These are phyloP conservation scores for Phaseolus lunatus DNA, from an alignment of 306 rosid genomes.

Conservation along the genomic window DNA sequence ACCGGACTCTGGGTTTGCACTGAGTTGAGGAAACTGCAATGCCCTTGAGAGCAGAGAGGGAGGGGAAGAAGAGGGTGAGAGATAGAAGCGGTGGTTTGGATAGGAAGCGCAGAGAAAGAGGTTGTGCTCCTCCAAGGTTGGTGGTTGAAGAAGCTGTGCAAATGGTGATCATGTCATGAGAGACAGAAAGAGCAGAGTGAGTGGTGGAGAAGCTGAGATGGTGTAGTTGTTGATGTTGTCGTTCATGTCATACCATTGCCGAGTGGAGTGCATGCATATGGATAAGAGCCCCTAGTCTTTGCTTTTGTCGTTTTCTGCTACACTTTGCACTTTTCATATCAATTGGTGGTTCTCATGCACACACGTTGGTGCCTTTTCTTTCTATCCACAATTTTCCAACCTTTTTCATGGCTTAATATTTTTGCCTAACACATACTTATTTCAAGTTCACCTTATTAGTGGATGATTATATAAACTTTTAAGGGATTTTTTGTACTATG, in stretches of 20 bases:
- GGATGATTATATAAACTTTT: too few relatives aligned
- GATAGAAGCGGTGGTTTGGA: conserved; percentile 44
- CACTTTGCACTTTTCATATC: not conserved
- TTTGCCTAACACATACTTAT: not conserved
- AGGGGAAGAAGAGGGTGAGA: conserved; percentile 29
- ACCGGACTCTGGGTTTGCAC: conserved; percentile 50
- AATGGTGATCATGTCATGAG: conserved; percentile 56
- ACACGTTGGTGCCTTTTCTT: conserved; percentile 33
- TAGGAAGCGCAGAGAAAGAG: conserved; percentile 35
- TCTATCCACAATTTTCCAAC: not conserved
- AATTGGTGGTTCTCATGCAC: conserved; percentile 39
- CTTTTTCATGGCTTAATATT: not conserved
- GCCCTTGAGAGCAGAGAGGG: conserved; percentile 38
- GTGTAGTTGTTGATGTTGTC: not conserved
- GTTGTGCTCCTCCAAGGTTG: conserved; percentile 46
- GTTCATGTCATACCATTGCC: conserved; percentile 26
- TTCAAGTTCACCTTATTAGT: too few relatives aligned
- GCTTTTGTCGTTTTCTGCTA: conserved; percentile 26
- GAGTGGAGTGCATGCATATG: not conserved
- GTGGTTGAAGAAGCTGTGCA: conserved; percentile 57
- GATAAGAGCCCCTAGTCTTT: conserved; percentile 40
- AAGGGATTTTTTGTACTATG: too few relatives aligned
- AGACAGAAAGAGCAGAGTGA: conserved; percentile 8
- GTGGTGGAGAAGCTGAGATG: not conserved
- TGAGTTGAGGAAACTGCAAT: conserved; percentile 52